Conservation (phyloP, 2,329 filamentous ascomycete species). For the Cryphonectria naterciae region DNA sequence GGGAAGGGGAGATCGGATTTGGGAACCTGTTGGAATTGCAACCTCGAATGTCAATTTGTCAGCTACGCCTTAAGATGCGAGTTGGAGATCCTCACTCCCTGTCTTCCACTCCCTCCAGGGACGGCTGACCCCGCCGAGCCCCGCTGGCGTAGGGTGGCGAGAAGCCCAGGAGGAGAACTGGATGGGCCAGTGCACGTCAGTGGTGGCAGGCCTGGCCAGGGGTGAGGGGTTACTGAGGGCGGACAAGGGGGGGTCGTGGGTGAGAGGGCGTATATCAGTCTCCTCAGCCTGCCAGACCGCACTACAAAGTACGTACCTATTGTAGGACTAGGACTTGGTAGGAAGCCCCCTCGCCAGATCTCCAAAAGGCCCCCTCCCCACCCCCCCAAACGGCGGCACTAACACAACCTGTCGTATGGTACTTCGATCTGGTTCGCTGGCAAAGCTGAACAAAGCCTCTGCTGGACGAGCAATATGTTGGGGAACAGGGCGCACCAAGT, state of each 20-base stretch:
- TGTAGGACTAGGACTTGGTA: background rate
- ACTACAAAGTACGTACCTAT: background rate
- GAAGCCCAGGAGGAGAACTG: background rate
- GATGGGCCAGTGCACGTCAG: background rate
- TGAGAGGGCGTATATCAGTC: background rate
- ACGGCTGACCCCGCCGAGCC: conserved; percentile 4
- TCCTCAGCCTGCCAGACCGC: background rate
- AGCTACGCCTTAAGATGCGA: conserved; percentile 23
- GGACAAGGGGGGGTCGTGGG: background rate
- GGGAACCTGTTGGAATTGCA: conserved; percentile 28
- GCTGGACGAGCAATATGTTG: background rate
- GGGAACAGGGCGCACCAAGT: background rate
- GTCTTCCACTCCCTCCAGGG: background rate
- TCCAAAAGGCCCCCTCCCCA: background rate
- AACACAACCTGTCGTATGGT: background rate
- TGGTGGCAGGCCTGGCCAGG: background rate
- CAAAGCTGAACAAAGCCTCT: background rate
- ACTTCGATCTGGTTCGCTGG: background rate
- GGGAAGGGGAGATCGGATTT: conserved; percentile 19
- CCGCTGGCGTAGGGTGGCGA: background rate
- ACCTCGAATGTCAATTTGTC: conserved; percentile 35
- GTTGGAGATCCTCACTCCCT: background rate
- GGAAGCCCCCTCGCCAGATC: background rate
- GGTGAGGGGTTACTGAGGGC: background rate
- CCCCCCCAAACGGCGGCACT: background rate